Base-by-base conservation (phyloP, 1,139 yeast species). In the Geotrichum restrictum region DNA sequence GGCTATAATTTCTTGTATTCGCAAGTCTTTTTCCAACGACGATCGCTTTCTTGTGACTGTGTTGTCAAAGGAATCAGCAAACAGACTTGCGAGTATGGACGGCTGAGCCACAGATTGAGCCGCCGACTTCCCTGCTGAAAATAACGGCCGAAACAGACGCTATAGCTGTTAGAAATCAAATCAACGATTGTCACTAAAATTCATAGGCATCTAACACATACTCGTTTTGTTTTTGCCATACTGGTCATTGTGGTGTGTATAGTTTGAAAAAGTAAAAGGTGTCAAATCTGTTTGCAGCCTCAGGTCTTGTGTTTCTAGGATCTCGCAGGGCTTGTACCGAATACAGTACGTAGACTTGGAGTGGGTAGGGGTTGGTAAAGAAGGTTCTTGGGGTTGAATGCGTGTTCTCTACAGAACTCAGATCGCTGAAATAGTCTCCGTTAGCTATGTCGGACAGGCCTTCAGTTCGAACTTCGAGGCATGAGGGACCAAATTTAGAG, bases 61-160 rank as follows among this genome's bases (percentile, higher is more conserved):
- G 11, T 16, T 7, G n/a, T 22, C 31, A 2, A 19, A 19, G 11
- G 31, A 29, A n/a, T 31, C 29, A n/a, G 29, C 44, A 8, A 38
- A 31, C 18, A 44, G 36, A 7, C 16, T 10, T 10, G 21, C 27
- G 22, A 33, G 10, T 2, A 22, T 13, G 29, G 42, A 18, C 18
- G 42, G 18, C 42, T 39, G 42, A 19, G 7, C 21, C 8, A 16
- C 29, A 6, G 24, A 31, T 3, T 19, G 31, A n/a, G 43, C 27
- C 6, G 44, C 32, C 21, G 16, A 21, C 33, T 19, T 16, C 14
- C 24, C 34, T 7, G 40, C 36, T 11, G 40, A 19, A 22, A 49
- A 44, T 11, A 49, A 38, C 3, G 42, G 49, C 4, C 40, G 21
- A 32, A 49, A 38, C 41, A 45, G 45, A 13, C 53, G 45, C 48